A percentile compares a stretch with the other conserved stretches of the same genome.
These are phyloP conservation scores for Neurospora sp. DNA, from an alignment of 495 filamentous ascomycete genomes.

Conservation along the genomic window DNA sequence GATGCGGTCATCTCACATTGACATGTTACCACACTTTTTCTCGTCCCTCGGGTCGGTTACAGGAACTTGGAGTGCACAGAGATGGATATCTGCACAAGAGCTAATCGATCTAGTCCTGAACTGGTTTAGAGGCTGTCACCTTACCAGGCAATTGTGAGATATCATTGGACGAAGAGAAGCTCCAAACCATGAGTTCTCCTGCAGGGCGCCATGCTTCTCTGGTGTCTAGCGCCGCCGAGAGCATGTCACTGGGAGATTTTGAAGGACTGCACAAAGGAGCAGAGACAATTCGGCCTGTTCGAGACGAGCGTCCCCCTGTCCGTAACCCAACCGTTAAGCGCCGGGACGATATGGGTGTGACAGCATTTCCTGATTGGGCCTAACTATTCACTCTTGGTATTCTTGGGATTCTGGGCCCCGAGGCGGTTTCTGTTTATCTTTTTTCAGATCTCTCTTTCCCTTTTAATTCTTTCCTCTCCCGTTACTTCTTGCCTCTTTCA, in stretches of 20 bases:
- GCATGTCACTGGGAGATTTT: neutral
- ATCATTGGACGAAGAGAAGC: neutral
- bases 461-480: neutral
- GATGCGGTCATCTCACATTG: neutral
- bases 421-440: neutral
- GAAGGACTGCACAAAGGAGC: neutral
- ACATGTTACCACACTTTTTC: neutral
- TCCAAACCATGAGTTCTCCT: neutral
- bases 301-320: neutral
- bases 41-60: neutral
- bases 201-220: neutral
- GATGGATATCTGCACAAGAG: neutral
- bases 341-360: constrained; percentile 9
- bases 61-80: neutral
- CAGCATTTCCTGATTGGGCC: neutral
- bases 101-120: neutral
- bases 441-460: constrained; percentile 1
- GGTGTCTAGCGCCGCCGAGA: neutral
- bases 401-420: constrained; percentile 3
- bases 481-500: neutral
- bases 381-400: neutral
- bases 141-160: neutral
- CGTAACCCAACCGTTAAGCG: constrained; percentile 9
- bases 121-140: neutral
- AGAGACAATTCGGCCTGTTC: neutral